Conservation (phyloP, 371 early-diverging fungal genomes). For the Rozella allomycis region DNA sequence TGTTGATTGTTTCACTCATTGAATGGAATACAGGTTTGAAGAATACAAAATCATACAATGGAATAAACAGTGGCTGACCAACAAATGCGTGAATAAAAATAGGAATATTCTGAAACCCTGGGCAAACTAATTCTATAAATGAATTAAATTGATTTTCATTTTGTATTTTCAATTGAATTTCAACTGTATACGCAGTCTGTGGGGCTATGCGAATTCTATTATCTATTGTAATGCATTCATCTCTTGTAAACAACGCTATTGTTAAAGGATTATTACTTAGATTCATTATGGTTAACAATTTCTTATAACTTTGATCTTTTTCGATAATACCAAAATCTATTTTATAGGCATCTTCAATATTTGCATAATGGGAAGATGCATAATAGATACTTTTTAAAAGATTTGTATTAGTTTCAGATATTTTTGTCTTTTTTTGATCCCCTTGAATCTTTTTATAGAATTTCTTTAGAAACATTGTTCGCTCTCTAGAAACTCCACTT, state of each 20-base stretch:
- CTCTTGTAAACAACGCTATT: slow-evolving; percentile 16
- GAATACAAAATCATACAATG: slow-evolving; percentile 17
- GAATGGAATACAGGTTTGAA: slow-evolving; percentile 17
- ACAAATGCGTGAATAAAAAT: slow-evolving; percentile 17
- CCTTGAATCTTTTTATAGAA: slow-evolving; percentile 6
- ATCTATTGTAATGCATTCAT: no score
- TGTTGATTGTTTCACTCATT: slow-evolving; percentile 5
- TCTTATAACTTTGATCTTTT: no score
- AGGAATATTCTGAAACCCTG: slow-evolving; percentile 27
- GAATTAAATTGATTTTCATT: neutral
- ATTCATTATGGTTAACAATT: slow-evolving; percentile 28
- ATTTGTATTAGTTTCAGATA: slow-evolving; percentile 12
- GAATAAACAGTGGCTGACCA: slow-evolving; percentile 22
- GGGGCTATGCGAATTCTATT: slow-evolving; percentile 19
- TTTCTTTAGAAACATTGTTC: slow-evolving; percentile 22
- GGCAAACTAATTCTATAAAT: slow-evolving; percentile 13
- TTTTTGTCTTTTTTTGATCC: slow-evolving; percentile 8
- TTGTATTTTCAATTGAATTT: slow-evolving; percentile 9
- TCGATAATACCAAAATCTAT: slow-evolving; percentile 26
- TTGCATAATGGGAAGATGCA: slow-evolving; percentile 12
- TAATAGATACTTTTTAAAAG: slow-evolving; percentile 25
- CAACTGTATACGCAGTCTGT: slow-evolving; percentile 22
- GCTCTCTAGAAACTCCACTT: slow-evolving; percentile 17
- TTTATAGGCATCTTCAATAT: slow-evolving; percentile 14
- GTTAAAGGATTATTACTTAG: slow-evolving; percentile 15